A percentile compares a stretch with the other conserved stretches of the same genome.
phyloP scores from a whole-genome alignment of 305 asterid species.

The Rubia balearica region DNA sequence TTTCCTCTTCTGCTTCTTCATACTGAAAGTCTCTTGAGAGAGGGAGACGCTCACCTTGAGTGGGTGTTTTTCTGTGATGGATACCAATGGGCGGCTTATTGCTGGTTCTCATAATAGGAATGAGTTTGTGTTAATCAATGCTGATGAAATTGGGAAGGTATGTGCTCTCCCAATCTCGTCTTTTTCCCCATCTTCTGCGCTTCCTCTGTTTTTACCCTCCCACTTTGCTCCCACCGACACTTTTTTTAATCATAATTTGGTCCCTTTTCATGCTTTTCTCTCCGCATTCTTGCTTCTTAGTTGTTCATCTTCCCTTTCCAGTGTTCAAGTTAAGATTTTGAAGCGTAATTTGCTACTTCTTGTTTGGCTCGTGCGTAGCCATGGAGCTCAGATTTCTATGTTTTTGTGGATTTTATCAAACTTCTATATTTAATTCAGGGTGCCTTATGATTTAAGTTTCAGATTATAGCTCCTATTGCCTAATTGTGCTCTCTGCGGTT shows the following conservation, averaged over 20 bases:
- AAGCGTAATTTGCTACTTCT: conserved; percentile 10
- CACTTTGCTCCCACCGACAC: conserved; percentile 6
- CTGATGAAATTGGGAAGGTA: conserved; percentile 94
- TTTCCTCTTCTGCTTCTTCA: conserved; percentile 14
- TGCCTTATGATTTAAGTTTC: not conserved
- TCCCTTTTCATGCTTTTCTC: conserved; percentile 1
- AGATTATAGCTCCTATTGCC: conserved; percentile 10
- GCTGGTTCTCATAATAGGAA: conserved; percentile 96
- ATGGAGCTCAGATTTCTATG: conserved; percentile 13
- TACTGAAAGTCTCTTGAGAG: conserved; percentile 16
- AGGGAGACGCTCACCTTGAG: conserved; percentile 12
- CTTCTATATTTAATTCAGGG: not conserved
- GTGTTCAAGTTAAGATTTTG: conserved; percentile 16
- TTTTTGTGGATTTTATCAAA: not conserved
- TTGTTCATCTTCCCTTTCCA: conserved; percentile 20
- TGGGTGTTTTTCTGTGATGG: conserved; percentile 41
- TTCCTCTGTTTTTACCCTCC: conserved; percentile 7
- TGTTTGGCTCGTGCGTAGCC: not conserved
- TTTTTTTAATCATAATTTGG: not conserved
- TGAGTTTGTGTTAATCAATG: conserved; percentile 91
- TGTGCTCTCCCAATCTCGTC: conserved; percentile 16
- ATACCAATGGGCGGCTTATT: conserved; percentile 81
- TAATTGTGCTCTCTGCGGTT: not conserved
- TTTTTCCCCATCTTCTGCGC: conserved; percentile 8
- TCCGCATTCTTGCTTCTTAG: conserved; percentile 20